phyloP scores from a whole-genome alignment of 352 stramenopile species.

The Pythium inflatum region DNA sequence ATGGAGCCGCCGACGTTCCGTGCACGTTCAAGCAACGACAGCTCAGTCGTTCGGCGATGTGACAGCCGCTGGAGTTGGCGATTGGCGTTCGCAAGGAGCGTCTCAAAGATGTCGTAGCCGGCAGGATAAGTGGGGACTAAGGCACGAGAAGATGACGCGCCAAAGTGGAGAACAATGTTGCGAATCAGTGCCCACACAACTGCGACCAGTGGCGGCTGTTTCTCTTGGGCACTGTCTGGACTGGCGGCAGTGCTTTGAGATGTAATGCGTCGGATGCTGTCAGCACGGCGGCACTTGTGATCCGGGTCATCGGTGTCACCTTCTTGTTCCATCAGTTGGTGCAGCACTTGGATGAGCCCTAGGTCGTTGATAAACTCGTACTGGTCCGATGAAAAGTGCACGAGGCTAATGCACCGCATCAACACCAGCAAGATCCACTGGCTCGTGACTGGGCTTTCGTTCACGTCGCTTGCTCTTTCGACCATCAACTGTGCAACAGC shows the following conservation, averaged over 20 bases:
- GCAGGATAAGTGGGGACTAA: slow-evolving; percentile 10
- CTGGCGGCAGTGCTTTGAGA: background rate
- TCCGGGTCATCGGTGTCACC: background rate
- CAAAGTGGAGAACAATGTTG: slow-evolving; percentile 8
- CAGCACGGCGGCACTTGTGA: background rate
- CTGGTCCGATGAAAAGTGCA: slow-evolving; percentile 24
- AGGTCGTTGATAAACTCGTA: slow-evolving; percentile 35
- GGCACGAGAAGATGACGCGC: background rate
- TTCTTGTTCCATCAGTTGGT: background rate
- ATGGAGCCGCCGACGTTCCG: slow-evolving; percentile 1
- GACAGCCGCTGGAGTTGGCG: background rate
- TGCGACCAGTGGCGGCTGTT: background rate
- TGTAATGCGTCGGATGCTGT: slow-evolving; percentile 21
- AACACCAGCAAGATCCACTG: slow-evolving; percentile 11
- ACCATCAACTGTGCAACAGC: slow-evolving; percentile 18
- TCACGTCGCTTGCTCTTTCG: slow-evolving; percentile 2
- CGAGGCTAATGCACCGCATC: slow-evolving; percentile 16
- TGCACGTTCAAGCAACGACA: background rate
- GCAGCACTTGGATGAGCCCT: slow-evolving; percentile 21
- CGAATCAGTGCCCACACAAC: slow-evolving; percentile 16
- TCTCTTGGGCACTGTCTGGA: background rate
- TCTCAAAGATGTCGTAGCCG: slow-evolving; percentile 9
- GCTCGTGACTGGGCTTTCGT: no score
- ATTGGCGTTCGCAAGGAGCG: background rate
- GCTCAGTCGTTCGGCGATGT: background rate